Conservation (phyloP, 164 flowering plant genomes). For the Tetrastigma voinierianum region DNA sequence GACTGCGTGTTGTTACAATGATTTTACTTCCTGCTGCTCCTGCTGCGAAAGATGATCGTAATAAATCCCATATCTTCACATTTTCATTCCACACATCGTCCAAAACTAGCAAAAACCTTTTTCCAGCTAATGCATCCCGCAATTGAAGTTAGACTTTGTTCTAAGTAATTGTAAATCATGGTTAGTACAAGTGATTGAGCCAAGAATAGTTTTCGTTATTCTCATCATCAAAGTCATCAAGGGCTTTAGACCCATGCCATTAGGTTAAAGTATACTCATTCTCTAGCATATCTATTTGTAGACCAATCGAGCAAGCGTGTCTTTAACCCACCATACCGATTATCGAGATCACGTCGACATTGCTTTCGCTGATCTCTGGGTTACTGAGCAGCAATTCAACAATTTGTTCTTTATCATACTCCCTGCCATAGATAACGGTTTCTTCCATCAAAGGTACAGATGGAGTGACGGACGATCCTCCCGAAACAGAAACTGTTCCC, state of each 20-base stretch:
- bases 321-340: slow-evolving; percentile 36
- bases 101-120: slow-evolving; percentile 27
- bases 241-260: slow-evolving; percentile 28
- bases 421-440: no score
- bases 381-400: no score
- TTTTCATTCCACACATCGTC: slow-evolving; percentile 37
- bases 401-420: accelerated
- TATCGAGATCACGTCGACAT: slow-evolving; percentile 13
- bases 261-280: slow-evolving; percentile 11
- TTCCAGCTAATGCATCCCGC: slow-evolving; percentile 4
- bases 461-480: no score
- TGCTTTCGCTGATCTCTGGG: no score
- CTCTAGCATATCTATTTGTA: slow-evolving; percentile 18
- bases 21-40: slow-evolving; percentile 29
- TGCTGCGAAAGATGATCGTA: slow-evolving; percentile 13
- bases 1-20: slow-evolving; percentile 28
- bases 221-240: slow-evolving; percentile 15
- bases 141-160: slow-evolving; percentile 17
- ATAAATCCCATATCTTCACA: slow-evolving; percentile 12
- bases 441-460: no score
- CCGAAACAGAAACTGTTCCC: no score
- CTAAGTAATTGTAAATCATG: not conserved
- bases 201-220: slow-evolving; percentile 15
- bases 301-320: slow-evolving; percentile 24
- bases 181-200: not conserved